phyloP scores from a whole-genome alignment of 2,329 filamentous ascomycete species.

The Leptographium galeiforme region DNA sequence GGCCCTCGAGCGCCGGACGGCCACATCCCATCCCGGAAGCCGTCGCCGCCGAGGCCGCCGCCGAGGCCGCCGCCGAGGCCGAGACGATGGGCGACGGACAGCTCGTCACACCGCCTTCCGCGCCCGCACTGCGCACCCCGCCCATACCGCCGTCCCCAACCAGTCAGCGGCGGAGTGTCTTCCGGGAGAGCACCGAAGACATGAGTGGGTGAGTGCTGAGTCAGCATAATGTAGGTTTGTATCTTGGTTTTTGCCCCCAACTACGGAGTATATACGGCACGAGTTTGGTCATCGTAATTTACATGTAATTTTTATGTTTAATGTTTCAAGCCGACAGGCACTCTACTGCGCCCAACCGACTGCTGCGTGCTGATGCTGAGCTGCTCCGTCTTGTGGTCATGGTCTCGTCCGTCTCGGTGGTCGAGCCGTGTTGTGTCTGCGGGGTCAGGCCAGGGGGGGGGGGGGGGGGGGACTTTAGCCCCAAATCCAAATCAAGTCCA shows the following conservation, averaged over 20 bases:
- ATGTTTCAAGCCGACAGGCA: no score
- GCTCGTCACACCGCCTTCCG: neutral
- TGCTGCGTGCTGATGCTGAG: neutral
- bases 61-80: conserved; percentile 1
- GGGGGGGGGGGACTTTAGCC: no score
- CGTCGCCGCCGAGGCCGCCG: neutral
- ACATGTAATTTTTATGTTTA: no score
- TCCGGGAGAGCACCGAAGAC: conserved; percentile 8
- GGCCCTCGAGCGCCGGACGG: neutral
- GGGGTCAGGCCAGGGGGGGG: no score
- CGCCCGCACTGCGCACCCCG: neutral
- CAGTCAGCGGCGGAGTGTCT: conserved; percentile 7
- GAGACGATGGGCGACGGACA: neutral
- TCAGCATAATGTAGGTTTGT: neutral
- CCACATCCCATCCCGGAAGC: conserved; percentile 1
- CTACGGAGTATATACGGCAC: neutral
- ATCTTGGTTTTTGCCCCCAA: neutral
- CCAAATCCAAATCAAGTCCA: no score
- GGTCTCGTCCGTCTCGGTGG: no score
- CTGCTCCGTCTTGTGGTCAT: no score
- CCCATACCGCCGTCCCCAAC: neutral
- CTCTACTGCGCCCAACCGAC: neutral
- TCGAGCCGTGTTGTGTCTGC: no score
- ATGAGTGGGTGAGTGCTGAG: neutral
- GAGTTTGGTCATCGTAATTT: no score